Evolutionary conservation across 176 grass and related monocot genomes (phyloP), one percentile per base, ranked within the genome.

Genomic region (Oryza glaberrima): DNA sequence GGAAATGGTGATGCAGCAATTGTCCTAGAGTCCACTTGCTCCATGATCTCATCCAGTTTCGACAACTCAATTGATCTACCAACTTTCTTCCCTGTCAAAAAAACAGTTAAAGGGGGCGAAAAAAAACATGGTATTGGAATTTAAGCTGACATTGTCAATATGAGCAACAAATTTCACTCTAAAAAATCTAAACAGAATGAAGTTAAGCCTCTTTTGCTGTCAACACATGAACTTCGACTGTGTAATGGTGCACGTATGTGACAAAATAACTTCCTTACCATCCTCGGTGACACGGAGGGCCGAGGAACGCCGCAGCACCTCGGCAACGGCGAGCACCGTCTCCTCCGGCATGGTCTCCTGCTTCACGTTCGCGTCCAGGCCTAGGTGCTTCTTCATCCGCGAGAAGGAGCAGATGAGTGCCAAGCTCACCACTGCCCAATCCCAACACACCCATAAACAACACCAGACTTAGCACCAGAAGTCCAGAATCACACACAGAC

Each of bases 381-480:
- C 91, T 16, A 99, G 81, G 77, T 90, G 76, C 47, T 34, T 80
- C 83, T 81, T 93, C 96, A 99, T 99, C 71, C 92, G 86, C 10
- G 88, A 63, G 77, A 99, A 99, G 58, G 88, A 96, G 58, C 93
- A 99, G 60, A 99, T 91, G 78, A 99, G 82, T 54, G 91, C 88
- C 91, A 99, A 91, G 85, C 90, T 96, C 64, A 96, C 93, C 93
- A 94, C 96, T 99, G 84, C 14, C 23, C 44, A 68, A 76, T 34
- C 83, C 77, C 70, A 85, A 44, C 34, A 1, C 9, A 56, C 3
- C 19, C 11, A 84, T 75, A 58, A 48, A 77, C 19, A 75, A 13
- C 7, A 67, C 26, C 43, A 66, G 26, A 63, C 34, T 78, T 47
- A 90, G 80, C 40, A 76, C 6, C 25, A 72, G 58, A 63, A 23